Percentiles rank a stretch among this genome's conserved stretches.
Conservation (phyloP, 495 filamentous ascomycete species). For the Penicillium subrubescens region DNA sequence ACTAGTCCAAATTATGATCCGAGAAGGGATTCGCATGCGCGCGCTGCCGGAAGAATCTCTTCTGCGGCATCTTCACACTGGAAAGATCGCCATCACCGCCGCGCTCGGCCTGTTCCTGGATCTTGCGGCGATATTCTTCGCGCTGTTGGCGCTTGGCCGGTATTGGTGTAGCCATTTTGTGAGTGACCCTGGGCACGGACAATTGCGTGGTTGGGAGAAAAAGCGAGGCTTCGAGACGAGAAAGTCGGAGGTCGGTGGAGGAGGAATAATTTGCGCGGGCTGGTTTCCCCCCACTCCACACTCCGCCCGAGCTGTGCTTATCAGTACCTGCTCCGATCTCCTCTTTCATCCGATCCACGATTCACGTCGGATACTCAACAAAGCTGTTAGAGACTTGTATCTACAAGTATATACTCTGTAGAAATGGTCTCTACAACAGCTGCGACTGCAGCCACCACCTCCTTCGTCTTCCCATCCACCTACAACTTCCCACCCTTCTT, state of each 20-base stretch:
- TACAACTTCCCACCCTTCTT: conserved; percentile 61
- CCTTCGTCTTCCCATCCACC: conserved; percentile 45
- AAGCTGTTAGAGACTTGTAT: background rate
- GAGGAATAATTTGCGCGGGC: conserved; percentile 24
- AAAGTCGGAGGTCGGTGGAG: conserved; percentile 4
- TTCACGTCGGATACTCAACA: background rate
- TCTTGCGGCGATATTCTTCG: conserved; percentile 64
- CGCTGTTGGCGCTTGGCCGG: conserved; percentile 72
- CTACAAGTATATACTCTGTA: background rate
- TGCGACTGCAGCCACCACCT: conserved; percentile 17
- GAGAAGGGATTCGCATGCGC: conserved; percentile 98
- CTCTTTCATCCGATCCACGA: background rate
- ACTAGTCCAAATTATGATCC: conserved; percentile 89
- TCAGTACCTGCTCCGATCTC: conserved; percentile 7
- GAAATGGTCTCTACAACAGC: conserved; percentile 6
- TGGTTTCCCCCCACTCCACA: conserved; percentile 4
- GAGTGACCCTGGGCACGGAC: background rate
- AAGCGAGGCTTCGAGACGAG: background rate
- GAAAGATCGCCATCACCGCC: conserved; percentile 21
- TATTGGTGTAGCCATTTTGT: conserved; percentile 49
- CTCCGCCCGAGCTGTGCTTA: conserved; percentile 17
- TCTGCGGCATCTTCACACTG: conserved; percentile 68
- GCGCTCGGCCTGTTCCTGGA: conserved; percentile 30
- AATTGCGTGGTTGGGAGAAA: background rate
- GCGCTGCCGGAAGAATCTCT: conserved; percentile 94